Evolutionary conservation across 768 basidiomycete species (phyloP).

Genomic region (Suillus alpinus): DNA sequence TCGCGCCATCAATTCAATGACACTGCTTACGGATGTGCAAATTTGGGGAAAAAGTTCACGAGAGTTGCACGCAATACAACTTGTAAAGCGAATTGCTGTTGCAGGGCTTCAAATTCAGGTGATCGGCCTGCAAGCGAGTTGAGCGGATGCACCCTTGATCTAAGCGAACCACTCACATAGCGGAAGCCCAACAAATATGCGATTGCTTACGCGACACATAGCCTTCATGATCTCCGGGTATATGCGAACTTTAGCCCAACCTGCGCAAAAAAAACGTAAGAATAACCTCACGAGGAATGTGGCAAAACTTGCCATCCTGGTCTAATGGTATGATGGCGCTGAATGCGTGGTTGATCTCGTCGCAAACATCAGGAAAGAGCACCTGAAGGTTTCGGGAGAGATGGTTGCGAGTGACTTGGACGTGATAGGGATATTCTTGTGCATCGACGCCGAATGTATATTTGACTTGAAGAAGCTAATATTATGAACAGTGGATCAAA

Average conservation of each 20-base stretch:
- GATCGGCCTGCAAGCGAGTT: conserved; percentile 30
- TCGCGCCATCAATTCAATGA: conserved; percentile 5
- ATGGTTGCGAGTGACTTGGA: conserved; percentile 28
- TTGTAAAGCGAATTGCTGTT: conserved; percentile 33
- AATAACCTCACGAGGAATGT: conserved; percentile 11
- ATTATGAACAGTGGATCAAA: conserved; percentile 11
- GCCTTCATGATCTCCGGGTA: conserved; percentile 28
- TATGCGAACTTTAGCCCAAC: conserved; percentile 28
- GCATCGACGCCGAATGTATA: conserved; percentile 36
- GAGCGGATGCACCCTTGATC: neutral
- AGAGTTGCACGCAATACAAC: conserved; percentile 30
- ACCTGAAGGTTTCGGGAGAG: conserved; percentile 33
- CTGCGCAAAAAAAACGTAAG: conserved; percentile 15
- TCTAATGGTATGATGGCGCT: conserved; percentile 24
- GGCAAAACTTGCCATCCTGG: conserved; percentile 16
- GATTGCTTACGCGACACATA: conserved; percentile 38
- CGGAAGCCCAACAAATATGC: conserved; percentile 38
- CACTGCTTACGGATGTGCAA: conserved; percentile 32
- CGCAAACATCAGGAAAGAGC: conserved; percentile 31
- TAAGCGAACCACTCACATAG: conserved; percentile 29
- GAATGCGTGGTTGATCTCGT: conserved; percentile 33
- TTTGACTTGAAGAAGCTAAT: conserved; percentile 37
- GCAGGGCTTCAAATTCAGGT: conserved; percentile 33
- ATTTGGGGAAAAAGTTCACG: conserved; percentile 32
- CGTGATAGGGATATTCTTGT: conserved; percentile 34